Evolutionary conservation across 2,329 filamentous ascomycete genomes (phyloP), one percentile per base, ranked within the genome.

Genomic region (Sordariomycetes sp.): DNA sequence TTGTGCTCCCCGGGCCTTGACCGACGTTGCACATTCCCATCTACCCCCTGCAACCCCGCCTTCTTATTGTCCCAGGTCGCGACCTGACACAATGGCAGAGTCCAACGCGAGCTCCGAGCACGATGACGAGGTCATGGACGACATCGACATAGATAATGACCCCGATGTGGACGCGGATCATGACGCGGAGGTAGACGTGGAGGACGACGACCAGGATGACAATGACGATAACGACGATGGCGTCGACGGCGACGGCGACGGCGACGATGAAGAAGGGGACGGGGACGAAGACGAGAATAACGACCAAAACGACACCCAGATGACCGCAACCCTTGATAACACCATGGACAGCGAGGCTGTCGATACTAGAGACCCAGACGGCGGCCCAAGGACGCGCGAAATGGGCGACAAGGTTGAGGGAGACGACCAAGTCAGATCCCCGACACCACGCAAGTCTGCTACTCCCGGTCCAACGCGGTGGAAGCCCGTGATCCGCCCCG

Each of bases 61-160:
- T 55, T 48, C 17, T 7, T 3, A 8, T 20, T 55, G 10, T 7
- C 12, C 35, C 15, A n/a, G 39, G 10, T 25, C 35, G 5, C 10
- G 13, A 4, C 15, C 53, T 57, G 36, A 39, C 17, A 36, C 22
- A 8, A 34, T 34, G 25, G 2, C 22, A 52, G 62, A 62, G 50
- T 61, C 61, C 25, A 62, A 52, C 7, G 60, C 58, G 24, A 60
- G 61, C 50, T 62, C 62, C 28, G 66, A 68, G 10, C 66, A 71
- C 62, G 79, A 81, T 57, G 80, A 84, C 62, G 79, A 83, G 64
- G 71, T 78, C 39, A 82, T 82, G 77, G 78, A 82, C 52, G 74
- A 75, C 54, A 71, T 64, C 25, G 70, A 62, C 25, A 65, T 67
- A 1, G 62, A 64, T 13, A 68, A 69, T 15, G 66, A 69, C 52